Evolutionary conservation across 192 early-diverging fungal species (phyloP).

Genomic region (Backusella westeae): DNA sequence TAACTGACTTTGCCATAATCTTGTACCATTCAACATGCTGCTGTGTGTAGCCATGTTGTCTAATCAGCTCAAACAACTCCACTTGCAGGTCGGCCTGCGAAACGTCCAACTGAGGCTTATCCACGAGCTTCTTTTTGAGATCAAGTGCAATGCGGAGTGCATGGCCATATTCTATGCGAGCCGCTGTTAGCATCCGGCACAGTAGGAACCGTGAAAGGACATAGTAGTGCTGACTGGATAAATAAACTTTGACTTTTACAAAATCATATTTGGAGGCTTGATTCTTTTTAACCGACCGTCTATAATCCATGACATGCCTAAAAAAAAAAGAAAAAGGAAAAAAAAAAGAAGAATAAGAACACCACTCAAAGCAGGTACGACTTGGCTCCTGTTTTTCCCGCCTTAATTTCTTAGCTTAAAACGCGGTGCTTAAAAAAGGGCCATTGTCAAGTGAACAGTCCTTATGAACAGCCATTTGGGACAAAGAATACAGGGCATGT

Average conservation of each 20-base stretch:
- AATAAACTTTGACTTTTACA: slow-evolving; percentile 26
- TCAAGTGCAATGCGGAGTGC: slow-evolving; percentile 31
- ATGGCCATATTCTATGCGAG: slow-evolving; percentile 22
- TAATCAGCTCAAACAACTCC: slow-evolving; percentile 25
- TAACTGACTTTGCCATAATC: slow-evolving; percentile 17
- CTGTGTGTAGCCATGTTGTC: slow-evolving; percentile 17
- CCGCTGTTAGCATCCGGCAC: slow-evolving; percentile 28
- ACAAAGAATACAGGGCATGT: too few species aligned
- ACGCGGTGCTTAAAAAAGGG: too few species aligned
- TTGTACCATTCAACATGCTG: slow-evolving; percentile 20
- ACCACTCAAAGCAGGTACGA: neutral
- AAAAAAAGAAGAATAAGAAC: neutral
- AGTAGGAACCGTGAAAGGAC: slow-evolving; percentile 28
- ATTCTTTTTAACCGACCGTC: slow-evolving; percentile 17
- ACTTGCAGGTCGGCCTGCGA: slow-evolving; percentile 16
- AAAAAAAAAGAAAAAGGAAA: neutral
- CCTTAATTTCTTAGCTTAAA: too few species aligned
- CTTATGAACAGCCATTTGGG: too few species aligned
- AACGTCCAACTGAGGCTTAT: slow-evolving; percentile 12
- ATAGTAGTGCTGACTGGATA: slow-evolving; percentile 29
- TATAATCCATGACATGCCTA: slow-evolving; percentile 1
- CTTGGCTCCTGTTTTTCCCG: neutral
- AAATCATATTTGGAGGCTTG: slow-evolving; percentile 30
- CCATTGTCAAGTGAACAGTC: too few species aligned
- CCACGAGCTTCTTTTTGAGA: slow-evolving; percentile 27